phyloP scores from a whole-genome alignment of 2,329 filamentous ascomycete species.

The Ophiocordyceps unilateralis region DNA sequence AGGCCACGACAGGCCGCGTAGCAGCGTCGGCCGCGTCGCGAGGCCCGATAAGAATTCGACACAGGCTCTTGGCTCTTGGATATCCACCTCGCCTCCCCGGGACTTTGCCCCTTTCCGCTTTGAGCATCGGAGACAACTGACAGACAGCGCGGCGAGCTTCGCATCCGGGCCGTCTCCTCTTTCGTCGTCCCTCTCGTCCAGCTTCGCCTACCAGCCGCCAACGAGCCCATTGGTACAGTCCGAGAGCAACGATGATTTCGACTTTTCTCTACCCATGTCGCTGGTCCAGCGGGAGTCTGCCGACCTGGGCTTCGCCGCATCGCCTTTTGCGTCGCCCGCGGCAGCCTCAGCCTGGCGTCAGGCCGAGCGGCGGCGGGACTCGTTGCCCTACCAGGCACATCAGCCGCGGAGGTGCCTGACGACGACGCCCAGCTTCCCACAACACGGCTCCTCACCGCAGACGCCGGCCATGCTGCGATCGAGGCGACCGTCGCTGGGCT shows the following conservation, averaged over 20 bases:
- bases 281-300: slow-evolving; percentile 25
- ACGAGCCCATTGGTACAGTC: slow-evolving; percentile 87
- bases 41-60: too few species aligned
- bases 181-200: slow-evolving; percentile 58
- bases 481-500: slow-evolving; percentile 52
- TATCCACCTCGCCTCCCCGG: slow-evolving; percentile 38
- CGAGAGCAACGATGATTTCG: slow-evolving; percentile 59
- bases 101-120: slow-evolving; percentile 29
- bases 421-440: slow-evolving; percentile 28
- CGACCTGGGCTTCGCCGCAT: slow-evolving; percentile 57
- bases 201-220: slow-evolving; percentile 70
- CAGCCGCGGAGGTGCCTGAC: slow-evolving; percentile 61
- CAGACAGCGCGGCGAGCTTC: slow-evolving; percentile 18
- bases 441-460: slow-evolving; percentile 27
- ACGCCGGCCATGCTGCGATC: slow-evolving; percentile 33
- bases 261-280: slow-evolving; percentile 37
- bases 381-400: slow-evolving; percentile 57
- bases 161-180: slow-evolving; percentile 38
- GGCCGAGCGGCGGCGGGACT: slow-evolving; percentile 38
- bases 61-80: slow-evolving; percentile 21
- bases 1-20: slow-evolving; percentile 2
- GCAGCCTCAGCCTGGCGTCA: slow-evolving; percentile 7
- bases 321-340: slow-evolving; percentile 19
- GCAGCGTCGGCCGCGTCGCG: too few species aligned
- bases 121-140: slow-evolving; percentile 15